Evolutionary conservation across 177 flowering plant genomes (phyloP).

Genomic region (Tripterygium wilfordii): DNA sequence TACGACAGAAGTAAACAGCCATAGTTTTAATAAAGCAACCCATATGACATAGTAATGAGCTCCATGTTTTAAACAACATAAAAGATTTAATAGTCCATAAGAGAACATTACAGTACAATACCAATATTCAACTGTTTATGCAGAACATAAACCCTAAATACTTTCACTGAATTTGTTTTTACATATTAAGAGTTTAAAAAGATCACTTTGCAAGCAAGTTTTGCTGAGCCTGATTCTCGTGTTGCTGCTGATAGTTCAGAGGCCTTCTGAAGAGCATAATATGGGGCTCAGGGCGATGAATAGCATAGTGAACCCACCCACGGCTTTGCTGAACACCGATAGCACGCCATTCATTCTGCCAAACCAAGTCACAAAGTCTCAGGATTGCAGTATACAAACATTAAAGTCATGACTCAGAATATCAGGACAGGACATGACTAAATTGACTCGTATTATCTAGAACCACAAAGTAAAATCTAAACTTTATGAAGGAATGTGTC

Average conservation of each 20-base stretch:
- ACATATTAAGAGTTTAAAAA: not conserved
- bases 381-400: not conserved
- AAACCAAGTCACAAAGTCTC: not conserved
- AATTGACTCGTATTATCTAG: too few relatives aligned
- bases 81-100: conserved; percentile 16
- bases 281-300: conserved; percentile 97
- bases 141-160: conserved; percentile 4
- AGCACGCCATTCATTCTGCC: conserved; percentile 93
- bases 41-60: too few relatives aligned
- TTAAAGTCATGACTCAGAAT: too few relatives aligned
- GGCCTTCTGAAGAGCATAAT: conserved; percentile 99
- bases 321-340: conserved; percentile 97
- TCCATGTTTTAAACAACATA: too few relatives aligned
- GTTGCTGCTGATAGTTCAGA: conserved; percentile 81
- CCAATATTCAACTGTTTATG: conserved; percentile 1
- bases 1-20: too few relatives aligned
- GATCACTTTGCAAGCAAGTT: conserved; percentile 38
- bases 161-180: not conserved
- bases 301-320: conserved; percentile 96
- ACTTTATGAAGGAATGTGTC: too few relatives aligned
- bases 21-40: too few relatives aligned
- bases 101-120: conserved; percentile 12
- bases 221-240: conserved; percentile 55
- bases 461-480: too few relatives aligned
- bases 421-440: too few relatives aligned